Base-by-base conservation (phyloP, 495 filamentous ascomycete genomes). In the Aspergillus biplanus region DNA sequence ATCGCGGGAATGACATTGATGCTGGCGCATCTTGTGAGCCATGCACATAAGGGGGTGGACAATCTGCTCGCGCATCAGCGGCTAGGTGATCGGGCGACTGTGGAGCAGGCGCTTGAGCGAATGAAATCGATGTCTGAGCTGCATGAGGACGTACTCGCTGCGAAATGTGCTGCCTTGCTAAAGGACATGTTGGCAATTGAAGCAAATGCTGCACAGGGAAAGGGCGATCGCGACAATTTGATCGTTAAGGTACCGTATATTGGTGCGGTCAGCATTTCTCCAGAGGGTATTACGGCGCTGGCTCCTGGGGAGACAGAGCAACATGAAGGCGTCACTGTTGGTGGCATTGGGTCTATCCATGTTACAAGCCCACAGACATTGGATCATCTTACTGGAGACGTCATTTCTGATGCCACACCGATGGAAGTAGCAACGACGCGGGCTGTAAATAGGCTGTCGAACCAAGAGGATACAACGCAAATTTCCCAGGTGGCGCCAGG, bases 21-120 rank as follows among this genome's bases (percentile, higher is more conserved):
- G 8, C 56, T 73, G n/a, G 63, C 64, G 5, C 65, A 75, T 34
- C 58, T 75, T 12, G 67, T 73, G 35, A 70, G 60, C 13, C 66
- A 73, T 33, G n/a, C 35, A 18, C 55, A 47, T 5, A 57, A 57
- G 6, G 55, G 21, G 13, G 13, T 46, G n/a, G 55, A 33, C 18
- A 69, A 76, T 44, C 55, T 70, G 18, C 70, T 83, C 11, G 71
- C 66, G 4, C 76, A 83, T 54, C 77, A 79, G 50, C 74, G 78
- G 0, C 66, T 65, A 0, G 69, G 74, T 52, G 79, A 83, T 56
- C 75, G 78, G 15, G 78, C 71, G 11, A 67, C 77, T 8, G 68
- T 82, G 44, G 79, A 83, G 59, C 69, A 71, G 31, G 67, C 71
- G 3, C 67, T 80, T 2, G 73, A 71, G n/a, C 67, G 66, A 42